Conservation (phyloP, 1,139 yeast species). For the Scheffersomyces insectosa region DNA sequence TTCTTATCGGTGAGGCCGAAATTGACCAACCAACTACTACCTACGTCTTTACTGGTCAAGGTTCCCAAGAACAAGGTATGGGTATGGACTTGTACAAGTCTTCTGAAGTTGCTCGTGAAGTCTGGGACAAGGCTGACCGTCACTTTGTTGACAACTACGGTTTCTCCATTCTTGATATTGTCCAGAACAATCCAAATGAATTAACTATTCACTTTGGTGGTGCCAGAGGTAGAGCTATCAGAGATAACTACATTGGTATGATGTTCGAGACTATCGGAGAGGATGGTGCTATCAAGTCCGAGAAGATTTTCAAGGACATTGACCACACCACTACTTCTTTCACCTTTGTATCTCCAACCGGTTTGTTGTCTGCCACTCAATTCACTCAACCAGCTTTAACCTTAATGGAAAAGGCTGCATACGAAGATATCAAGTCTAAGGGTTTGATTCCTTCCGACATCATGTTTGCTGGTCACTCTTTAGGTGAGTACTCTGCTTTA, state of each 20-base stretch:
- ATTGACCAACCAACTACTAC: conserved; percentile 97
- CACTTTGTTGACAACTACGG: conserved; percentile 95
- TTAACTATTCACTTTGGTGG: conserved; percentile 97
- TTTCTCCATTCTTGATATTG: conserved; percentile 94
- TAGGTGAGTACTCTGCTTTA: conserved; percentile 97
- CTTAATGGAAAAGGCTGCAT: conserved; percentile 98
- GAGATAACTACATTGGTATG: conserved; percentile 95
- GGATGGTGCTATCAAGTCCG: conserved; percentile 81
- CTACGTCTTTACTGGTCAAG: conserved; percentile 98
- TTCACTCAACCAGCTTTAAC: conserved; percentile 99
- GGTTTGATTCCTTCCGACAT: conserved; percentile 94
- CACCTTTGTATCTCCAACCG: conserved; percentile 92
- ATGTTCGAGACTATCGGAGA: conserved; percentile 93
- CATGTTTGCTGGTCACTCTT: conserved; percentile 98
- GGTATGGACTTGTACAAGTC: conserved; percentile 97
- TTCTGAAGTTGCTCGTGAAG: conserved; percentile 88
- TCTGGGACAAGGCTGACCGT: conserved; percentile 96
- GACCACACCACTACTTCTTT: conserved; percentile 76
- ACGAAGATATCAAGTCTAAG: conserved; percentile 94
- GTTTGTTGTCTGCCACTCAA: conserved; percentile 96
- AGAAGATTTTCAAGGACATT: conserved; percentile 93
- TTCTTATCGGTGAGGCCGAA: conserved; percentile 93
- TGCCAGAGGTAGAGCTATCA: conserved; percentile 91
- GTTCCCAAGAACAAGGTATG: conserved; percentile 99
- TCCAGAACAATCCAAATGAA: conserved; percentile 92